Base-by-base conservation (phyloP, 1,139 yeast species). In the Arxiozyma telluris region DNA sequence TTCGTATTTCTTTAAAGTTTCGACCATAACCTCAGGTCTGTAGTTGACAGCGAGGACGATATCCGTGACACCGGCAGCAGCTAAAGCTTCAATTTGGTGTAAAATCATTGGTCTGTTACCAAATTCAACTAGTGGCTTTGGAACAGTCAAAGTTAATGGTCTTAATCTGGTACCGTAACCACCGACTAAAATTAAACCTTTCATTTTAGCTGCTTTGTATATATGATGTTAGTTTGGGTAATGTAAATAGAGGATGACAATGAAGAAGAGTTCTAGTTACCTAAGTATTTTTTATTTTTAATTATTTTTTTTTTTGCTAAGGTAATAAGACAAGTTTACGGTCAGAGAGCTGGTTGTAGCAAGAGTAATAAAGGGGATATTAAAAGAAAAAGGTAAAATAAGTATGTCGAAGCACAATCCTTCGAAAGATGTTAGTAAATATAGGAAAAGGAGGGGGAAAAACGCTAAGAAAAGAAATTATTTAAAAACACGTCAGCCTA, bases 101-200 rank as follows among this genome's bases (percentile, higher is more conserved):
- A 89, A 79, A 67, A 87, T 87, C 94, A 87, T 87, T 68, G 98
- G 98, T 78, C 94, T 87, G 87, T 93, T 93, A 72, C 90, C 98
- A 69, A 93, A 93, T 76, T 94, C 99, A 61, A 94, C 98, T 74
- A 94, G 81, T 53, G 99, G 99, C 78, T 94, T 94, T 73, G 99
- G 99, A 63, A 87, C 81, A 56, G 98, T 91, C 69, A 94, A 80
- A 58, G 99, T 94, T 69, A 93, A 81, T 60, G 99, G 99, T 82
- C 99, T 91, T 79, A 93, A 87, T 79, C 99, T 94, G 70, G 99
- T 93, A 80, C 99, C 99, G 79, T 90, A 93, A 74, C 98, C 98
- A 71, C 98, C 98, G 68, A 93, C 98, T 73, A 93, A 87, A 80
- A 93, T 93, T 74, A 93, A 83, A 71, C 97, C 98, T 80, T 93